Evolutionary conservation across 2,329 filamentous ascomycete species (phyloP).

Genomic region (Colletotrichum graminicola): DNA sequence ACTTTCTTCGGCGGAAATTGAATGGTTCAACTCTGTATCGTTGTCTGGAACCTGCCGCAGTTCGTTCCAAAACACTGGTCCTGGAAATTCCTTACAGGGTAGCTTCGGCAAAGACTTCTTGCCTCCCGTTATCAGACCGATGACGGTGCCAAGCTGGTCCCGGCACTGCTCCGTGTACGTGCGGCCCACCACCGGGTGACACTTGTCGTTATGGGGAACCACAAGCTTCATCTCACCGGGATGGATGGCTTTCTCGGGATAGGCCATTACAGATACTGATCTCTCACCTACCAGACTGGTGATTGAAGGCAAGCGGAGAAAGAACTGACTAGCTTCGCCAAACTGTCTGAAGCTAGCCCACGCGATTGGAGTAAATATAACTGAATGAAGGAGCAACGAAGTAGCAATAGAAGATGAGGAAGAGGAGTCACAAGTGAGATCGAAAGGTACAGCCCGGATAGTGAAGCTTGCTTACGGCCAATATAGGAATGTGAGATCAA

Average conservation of each 20-base stretch:
- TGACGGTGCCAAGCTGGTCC: background rate
- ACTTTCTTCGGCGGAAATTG: too few species aligned
- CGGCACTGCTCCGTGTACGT: background rate
- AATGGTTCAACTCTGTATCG: background rate
- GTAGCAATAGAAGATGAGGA: background rate
- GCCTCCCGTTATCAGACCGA: background rate
- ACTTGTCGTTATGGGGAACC: slow-evolving; percentile 8
- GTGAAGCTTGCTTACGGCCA: background rate
- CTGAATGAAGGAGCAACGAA: background rate
- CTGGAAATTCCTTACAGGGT: background rate
- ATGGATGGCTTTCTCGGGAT: background rate
- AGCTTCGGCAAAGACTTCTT: background rate
- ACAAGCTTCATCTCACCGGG: background rate
- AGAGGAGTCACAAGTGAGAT: background rate
- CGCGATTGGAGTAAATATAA: too few species aligned
- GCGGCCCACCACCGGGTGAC: slow-evolving; percentile 20
- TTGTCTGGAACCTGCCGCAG: background rate
- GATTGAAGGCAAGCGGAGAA: background rate
- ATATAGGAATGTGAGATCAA: background rate
- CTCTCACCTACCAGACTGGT: background rate
- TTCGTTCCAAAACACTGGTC: slow-evolving; percentile 11
- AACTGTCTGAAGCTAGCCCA: too few species aligned
- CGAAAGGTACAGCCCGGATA: background rate
- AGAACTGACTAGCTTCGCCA: too few species aligned
- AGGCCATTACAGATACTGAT: background rate